Evolutionary conservation across 1,284 basidiomycete genomes (phyloP).

Genomic region (Chalciporus sp.): DNA sequence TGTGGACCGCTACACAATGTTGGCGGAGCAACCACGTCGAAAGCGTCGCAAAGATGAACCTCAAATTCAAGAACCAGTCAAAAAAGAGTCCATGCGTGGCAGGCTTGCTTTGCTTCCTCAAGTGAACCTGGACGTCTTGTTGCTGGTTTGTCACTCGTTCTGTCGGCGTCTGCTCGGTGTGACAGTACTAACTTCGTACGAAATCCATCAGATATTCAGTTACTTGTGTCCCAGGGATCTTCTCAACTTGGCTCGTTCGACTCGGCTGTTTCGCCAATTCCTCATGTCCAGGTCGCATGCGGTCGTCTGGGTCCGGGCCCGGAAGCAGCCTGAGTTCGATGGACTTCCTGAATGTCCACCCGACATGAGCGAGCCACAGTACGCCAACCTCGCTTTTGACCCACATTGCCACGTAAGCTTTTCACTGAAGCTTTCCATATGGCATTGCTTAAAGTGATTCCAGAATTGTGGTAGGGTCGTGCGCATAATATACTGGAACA

Average conservation of each 20-base stretch:
- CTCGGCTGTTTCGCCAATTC: constrained; percentile 10
- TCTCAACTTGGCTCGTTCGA: constrained; percentile 14
- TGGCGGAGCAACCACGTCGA: no score
- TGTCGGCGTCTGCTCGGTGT: no score
- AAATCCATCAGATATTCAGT: neutral
- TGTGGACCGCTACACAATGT: no score
- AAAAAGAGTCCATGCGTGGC: neutral
- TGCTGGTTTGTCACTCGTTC: no score
- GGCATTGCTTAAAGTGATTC: no score
- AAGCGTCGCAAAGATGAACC: no score
- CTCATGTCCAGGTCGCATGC: constrained; percentile 12
- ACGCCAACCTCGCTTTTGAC: constrained; percentile 24
- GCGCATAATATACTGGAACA: no score
- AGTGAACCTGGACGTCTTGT: neutral
- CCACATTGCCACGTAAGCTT: constrained; percentile 9
- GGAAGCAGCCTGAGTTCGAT: neutral
- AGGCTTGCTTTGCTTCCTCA: neutral
- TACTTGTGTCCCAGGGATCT: constrained; percentile 19
- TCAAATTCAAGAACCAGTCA: no score
- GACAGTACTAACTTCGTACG: no score
- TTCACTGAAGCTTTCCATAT: no score
- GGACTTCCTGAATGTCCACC: constrained; percentile 22
- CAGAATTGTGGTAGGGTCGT: no score
- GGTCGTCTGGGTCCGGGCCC: constrained; percentile 11
- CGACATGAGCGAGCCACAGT: constrained; percentile 34